Evolutionary conservation across 2,329 filamentous ascomycete genomes (phyloP).

Genomic region (Penicillium palitans): DNA sequence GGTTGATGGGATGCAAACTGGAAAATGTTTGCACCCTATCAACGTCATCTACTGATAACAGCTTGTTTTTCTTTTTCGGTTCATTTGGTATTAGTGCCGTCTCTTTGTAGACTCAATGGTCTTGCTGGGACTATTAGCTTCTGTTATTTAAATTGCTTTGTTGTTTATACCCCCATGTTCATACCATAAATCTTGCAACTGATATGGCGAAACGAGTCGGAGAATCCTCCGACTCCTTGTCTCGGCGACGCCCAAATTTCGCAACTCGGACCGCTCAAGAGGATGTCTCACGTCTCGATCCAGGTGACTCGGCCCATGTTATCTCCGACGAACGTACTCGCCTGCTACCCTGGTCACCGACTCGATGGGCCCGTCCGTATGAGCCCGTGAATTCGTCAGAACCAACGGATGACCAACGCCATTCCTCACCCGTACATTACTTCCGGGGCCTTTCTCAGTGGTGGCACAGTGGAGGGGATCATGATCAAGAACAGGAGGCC

Average conservation of each 20-base stretch:
- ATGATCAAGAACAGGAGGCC: slow-evolving; percentile 13
- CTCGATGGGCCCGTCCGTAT: slow-evolving; percentile 26
- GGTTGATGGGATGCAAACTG: slow-evolving; percentile 31
- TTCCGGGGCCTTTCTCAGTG: slow-evolving; percentile 29
- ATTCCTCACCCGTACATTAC: slow-evolving; percentile 25
- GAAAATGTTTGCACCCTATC: slow-evolving; percentile 26
- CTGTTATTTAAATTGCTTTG: not conserved
- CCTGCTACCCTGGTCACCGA: slow-evolving; percentile 25
- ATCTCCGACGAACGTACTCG: slow-evolving; percentile 26
- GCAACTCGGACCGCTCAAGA: slow-evolving; percentile 41
- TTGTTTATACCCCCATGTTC: slow-evolving; percentile 7
- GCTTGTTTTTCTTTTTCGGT: not conserved
- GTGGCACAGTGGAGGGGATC: slow-evolving; percentile 20
- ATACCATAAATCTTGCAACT: slow-evolving; percentile 6
- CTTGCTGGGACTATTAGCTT: not conserved
- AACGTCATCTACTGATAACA: slow-evolving; percentile 15
- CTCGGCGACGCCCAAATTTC: slow-evolving; percentile 42
- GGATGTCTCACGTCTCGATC: slow-evolving; percentile 39
- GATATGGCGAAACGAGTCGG: slow-evolving; percentile 26
- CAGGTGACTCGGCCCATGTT: slow-evolving; percentile 28
- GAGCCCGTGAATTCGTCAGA: slow-evolving; percentile 25
- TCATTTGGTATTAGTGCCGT: not conserved
- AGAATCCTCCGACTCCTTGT: slow-evolving; percentile 28
- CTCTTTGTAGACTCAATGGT: slow-evolving; percentile 2
- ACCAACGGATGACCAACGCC: slow-evolving; percentile 15